Base-by-base conservation (phyloP, 1,139 yeast species). In the Hemisphaericaspora xylofermentans region DNA sequence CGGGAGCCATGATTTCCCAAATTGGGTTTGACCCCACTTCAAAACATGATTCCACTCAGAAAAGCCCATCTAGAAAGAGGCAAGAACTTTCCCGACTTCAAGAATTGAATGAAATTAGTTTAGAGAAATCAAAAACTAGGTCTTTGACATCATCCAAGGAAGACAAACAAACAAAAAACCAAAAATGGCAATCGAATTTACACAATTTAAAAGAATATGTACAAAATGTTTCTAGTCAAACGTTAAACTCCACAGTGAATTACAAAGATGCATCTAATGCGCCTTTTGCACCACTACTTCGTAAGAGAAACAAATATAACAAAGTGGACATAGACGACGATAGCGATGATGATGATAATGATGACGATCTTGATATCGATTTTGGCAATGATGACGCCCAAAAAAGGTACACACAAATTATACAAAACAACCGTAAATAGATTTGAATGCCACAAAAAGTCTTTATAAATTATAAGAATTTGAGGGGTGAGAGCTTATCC, bases 1-100 rank as follows among this genome's bases (percentile, higher is more conserved):
- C 70, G 13, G 58, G 62, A 37, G 62, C 66, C 6, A 60, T 72
- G 43, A 53, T 77, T 18, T 61, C 63, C 17, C 60, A 63, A 25
- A 59, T 77, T 29, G 83, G 84, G 2, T 77, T 72, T 52, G 82
- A 78, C 54, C 82, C 83, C 1, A 73, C 79, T 1, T 43, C 19
- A 36, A 36, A n/a, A 14, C 31, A 35, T 21, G 45, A 40, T 29
- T 19, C 25, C 12, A 22, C 13, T 35, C 8, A 19, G 38, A 42
- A 35, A 28, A 51, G 52, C 33, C 53, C 55, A 4, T 40, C 48
- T 2, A 44, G 45, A 19, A 48, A 48, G 30, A 44, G 49, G 30
- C 46, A 43, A 7, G 51, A 51, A 28, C 29, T 43, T 28, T 47
- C 46, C 35, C 48, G 45, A 24, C 46, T 42, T 26, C 49, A 56